Evolutionary conservation across 2,329 filamentous ascomycete species (phyloP), one percentile per base, ranked within the genome.

Genomic region (Aspergillus carbonarius): DNA sequence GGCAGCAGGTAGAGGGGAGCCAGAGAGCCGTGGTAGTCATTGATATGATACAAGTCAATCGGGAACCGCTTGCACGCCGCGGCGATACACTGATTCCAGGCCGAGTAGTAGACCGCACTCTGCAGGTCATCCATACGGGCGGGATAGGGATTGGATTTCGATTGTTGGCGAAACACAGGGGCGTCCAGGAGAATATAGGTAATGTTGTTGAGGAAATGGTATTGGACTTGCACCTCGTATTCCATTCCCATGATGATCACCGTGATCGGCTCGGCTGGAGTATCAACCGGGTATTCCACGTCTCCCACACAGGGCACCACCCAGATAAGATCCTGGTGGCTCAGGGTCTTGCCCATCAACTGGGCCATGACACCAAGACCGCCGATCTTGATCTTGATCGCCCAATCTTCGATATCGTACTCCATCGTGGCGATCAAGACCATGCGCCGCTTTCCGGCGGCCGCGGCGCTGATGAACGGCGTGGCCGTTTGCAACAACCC

Each of bases 371-470:
- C 86, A 70, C 86, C 86, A 2, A 89, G 77, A 61, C 86, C 86
- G 60, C 86, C 86, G 49, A 89, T 89, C 74, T 89, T 89, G 74
- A 89, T 85, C 72, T 87, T 88, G 74, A 88, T 86, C 6, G 74
- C 79, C 83, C 86, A 88, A 68, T 89, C 86, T 55, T 86, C 84
- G 60, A 89, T 88, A 61, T 88, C 85, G 72, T 89, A 89, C 71
- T 89, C 86, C 84, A 88, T 88, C 4, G 86, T 88, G 9, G 85
- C 86, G 52, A 89, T 86, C 23, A 89, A 78, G 1, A 88, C 82
- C 34, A 81, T 88, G n/a, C 83, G 76, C 34, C 77, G 57, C 39
- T 49, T 49, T 13, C 63, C 67, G 13, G 65, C 67, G 13, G 65
- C 62, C 12, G 47, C 47, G 42, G 68, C 67, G 13, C 58, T 64